Percentiles rank a stretch among this genome's conserved stretches.
These are phyloP conservation scores for Periconia sp. DNA, from an alignment of 2,329 filamentous ascomycete genomes.

Conservation along the genomic window DNA sequence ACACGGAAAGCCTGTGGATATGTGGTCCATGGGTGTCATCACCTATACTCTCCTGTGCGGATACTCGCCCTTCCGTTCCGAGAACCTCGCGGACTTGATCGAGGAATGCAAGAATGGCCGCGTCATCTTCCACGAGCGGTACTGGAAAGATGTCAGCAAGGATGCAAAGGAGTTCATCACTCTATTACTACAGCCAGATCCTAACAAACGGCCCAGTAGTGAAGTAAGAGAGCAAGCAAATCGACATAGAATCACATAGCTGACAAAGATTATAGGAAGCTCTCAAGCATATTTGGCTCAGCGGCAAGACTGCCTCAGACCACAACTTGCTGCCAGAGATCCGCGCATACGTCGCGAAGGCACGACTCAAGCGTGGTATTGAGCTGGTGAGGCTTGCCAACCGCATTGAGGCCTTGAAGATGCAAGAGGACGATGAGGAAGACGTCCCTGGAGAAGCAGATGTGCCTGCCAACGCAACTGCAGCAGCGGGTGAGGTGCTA, in stretches of 20 bases:
- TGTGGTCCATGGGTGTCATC: slow-evolving; percentile 99
- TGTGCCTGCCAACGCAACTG: slow-evolving; percentile 66
- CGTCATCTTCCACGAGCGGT: slow-evolving; percentile 95
- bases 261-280: slow-evolving; percentile 66
- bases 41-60: slow-evolving; percentile 98
- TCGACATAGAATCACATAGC: slow-evolving; percentile 1
- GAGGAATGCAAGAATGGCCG: slow-evolving; percentile 86
- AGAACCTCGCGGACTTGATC: slow-evolving; percentile 90
- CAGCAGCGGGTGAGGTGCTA: slow-evolving; percentile 59
- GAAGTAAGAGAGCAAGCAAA: slow-evolving; percentile 70
- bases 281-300: slow-evolving; percentile 85
- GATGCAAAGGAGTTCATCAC: slow-evolving; percentile 96
- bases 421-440: slow-evolving; percentile 87
- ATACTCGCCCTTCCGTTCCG: slow-evolving; percentile 96
- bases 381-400: slow-evolving; percentile 96
- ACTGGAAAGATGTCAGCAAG: slow-evolving; percentile 96
- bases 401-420: slow-evolving; percentile 91
- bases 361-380: slow-evolving; percentile 89
- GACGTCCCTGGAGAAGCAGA: slow-evolving; percentile 65
- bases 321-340: slow-evolving; percentile 98
- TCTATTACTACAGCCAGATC: slow-evolving; percentile 77
- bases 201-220: slow-evolving; percentile 77
- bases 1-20: slow-evolving; percentile 97
- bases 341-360: slow-evolving; percentile 89
- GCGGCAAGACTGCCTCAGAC: slow-evolving; percentile 87